These are phyloP conservation scores for Solanum paucissectum DNA, from an alignment of 257 asterid species.

Conservation along the genomic window DNA sequence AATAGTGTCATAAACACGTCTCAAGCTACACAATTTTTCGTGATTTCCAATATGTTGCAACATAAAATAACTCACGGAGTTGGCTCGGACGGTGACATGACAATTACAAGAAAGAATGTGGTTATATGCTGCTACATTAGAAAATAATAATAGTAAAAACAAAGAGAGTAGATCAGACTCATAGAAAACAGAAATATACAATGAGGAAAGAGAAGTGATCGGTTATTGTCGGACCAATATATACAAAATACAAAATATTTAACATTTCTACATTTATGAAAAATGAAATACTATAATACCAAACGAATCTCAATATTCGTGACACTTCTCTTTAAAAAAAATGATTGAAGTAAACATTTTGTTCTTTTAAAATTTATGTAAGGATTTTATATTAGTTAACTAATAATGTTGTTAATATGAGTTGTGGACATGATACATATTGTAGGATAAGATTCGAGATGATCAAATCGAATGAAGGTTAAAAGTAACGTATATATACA, in stretches of 20 bases:
- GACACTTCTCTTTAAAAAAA: not conserved
- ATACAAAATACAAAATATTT: not conserved
- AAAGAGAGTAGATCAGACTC: not conserved
- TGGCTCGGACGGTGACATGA: not conserved
- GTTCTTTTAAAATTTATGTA: not conserved
- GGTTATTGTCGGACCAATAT: not conserved
- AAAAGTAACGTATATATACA: not conserved
- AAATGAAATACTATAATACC: not conserved
- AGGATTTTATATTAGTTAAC: not conserved
- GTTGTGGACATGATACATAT: not conserved
- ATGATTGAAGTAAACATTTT: not conserved
- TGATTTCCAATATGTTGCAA: not conserved
- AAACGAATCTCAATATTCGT: not conserved
- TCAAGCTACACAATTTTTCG: not conserved
- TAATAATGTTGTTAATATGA: not conserved
- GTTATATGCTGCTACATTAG: not conserved
- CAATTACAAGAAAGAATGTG: not conserved
- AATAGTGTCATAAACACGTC: too few relatives aligned
- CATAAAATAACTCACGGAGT: not conserved
- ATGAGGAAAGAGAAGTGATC: not conserved
- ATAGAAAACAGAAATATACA: not conserved
- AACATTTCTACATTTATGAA: not conserved
- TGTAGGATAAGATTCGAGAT: not conserved
- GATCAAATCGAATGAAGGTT: not conserved
- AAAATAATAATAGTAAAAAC: not conserved